Evolutionary conservation across 257 asterid genomes (phyloP).

Genomic region (Ocimum tenuiflorum): DNA sequence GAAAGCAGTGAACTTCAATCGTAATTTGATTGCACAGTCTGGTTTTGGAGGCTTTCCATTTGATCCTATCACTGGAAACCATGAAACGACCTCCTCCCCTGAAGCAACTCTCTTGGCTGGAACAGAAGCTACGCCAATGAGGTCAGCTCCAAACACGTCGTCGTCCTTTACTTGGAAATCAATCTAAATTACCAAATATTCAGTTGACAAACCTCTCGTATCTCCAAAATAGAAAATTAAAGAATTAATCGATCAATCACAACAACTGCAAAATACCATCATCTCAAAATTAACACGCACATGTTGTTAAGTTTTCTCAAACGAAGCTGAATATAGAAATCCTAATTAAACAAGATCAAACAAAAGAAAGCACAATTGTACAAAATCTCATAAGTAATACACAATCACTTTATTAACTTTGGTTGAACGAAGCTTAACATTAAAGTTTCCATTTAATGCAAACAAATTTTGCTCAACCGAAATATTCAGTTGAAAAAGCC

Average conservation of each 20-base stretch:
- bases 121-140: slow-evolving; percentile 60
- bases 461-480: background rate
- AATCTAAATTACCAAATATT: slow-evolving; percentile 26
- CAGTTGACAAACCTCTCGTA: background rate
- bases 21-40: slow-evolving; percentile 51
- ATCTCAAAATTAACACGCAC: background rate
- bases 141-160: slow-evolving; percentile 82
- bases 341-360: background rate
- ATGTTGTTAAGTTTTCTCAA: background rate
- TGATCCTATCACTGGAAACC: slow-evolving; percentile 70
- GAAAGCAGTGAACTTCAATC: slow-evolving; percentile 56
- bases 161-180: slow-evolving; percentile 83
- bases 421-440: background rate
- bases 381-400: background rate
- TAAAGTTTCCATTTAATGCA: background rate
- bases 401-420: background rate
- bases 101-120: slow-evolving; percentile 48
- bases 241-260: background rate
- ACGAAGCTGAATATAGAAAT: background rate
- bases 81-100: slow-evolving; percentile 63
- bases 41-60: slow-evolving; percentile 65
- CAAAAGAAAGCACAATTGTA: background rate
- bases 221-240: background rate
- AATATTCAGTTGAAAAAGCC: too few relatives aligned
- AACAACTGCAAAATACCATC: background rate